phyloP scores from a whole-genome alignment of 1,284 basidiomycete genomes.

The Naganishia albida region DNA sequence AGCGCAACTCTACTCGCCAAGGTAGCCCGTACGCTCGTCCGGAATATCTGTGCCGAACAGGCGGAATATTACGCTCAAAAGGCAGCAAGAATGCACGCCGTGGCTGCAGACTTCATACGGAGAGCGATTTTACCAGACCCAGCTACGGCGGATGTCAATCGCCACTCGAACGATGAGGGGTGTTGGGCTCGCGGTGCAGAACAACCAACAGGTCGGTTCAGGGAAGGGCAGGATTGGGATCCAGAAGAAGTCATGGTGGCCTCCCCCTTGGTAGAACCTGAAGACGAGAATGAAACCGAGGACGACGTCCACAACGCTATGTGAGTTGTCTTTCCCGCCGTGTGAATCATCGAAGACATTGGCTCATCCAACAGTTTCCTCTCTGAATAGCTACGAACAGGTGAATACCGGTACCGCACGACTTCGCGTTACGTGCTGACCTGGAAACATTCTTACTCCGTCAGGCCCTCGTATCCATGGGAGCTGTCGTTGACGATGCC shows the following conservation, averaged over 20 bases:
- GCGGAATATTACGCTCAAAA: conserved; percentile 44
- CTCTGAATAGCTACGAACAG: conserved; percentile 13
- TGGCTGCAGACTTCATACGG: conserved; percentile 46
- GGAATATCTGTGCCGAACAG: conserved; percentile 37
- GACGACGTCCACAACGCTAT: conserved; percentile 3
- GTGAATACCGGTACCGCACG: background rate
- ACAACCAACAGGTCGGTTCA: conserved; percentile 13
- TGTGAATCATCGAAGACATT: background rate
- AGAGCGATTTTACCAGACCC: conserved; percentile 42
- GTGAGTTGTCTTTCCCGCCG: background rate
- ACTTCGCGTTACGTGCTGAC: background rate
- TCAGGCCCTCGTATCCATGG: conserved; percentile 26
- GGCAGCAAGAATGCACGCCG: conserved; percentile 28
- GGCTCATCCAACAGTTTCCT: conserved; percentile 5
- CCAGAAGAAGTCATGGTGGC: background rate
- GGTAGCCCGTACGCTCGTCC: conserved; percentile 50
- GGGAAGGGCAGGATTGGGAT: background rate
- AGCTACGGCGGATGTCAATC: background rate
- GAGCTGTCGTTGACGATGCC: conserved; percentile 22
- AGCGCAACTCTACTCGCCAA: conserved; percentile 43
- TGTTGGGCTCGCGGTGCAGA: conserved; percentile 13
- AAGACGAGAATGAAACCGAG: background rate
- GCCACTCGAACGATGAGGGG: background rate
- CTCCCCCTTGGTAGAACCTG: conserved; percentile 7
- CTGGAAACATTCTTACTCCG: background rate